Base-by-base conservation (phyloP, 768 basidiomycete species). In the Amanita subjunquillea region DNA sequence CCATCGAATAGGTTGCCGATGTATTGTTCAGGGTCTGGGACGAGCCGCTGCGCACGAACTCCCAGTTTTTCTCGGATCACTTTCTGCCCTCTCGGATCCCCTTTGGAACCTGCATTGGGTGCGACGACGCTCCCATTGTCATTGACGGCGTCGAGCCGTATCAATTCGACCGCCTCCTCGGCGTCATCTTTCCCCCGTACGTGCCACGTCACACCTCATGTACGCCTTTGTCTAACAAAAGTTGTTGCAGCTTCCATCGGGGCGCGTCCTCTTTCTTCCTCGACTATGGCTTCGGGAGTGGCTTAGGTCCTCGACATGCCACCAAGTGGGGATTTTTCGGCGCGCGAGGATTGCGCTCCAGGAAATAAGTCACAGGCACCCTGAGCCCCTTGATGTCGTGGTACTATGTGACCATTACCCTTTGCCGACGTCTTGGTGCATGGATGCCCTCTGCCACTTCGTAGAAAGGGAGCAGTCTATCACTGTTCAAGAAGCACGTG, bases 241-340 rank as follows among this genome's bases (percentile, higher is more conserved):
- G 9, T 5, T 68, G 60, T 59, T 20, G 63, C 65, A 22, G 62
- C 69, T 47, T 62, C 70, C 39, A 55, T 58, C 22, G 56, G 70
- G 46, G 56, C 67, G 5, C 63, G 61, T 20, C 57, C 49, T 30
- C 69, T 54, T 27, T 67, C 68, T 58, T 51, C 57, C 12, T 57
- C 48, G 50, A 51, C 20, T 51, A 51, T n/a, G n/a, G 17, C 13
- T 6, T 51, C 12, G 22, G 27, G 50, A 53, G 6, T 53, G 52
- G 52, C 25, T 53, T 2, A 20, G 20, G 52, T 53, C 27, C 29
- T 53, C 13, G 34, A 47, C 13, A 17, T 3, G 43, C 52, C 13
- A 47, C 34, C 2, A 0, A 6, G 6, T 53, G 52, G 52, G 52
- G 25, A 8, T 53, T 53, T 27, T 13, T 34, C 3, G 20, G n/a